Percentiles rank a stretch among this genome's conserved stretches.
Evolutionary conservation across 1,139 yeast genomes (phyloP).

Genomic region (Suhomyces guaymorum): DNA sequence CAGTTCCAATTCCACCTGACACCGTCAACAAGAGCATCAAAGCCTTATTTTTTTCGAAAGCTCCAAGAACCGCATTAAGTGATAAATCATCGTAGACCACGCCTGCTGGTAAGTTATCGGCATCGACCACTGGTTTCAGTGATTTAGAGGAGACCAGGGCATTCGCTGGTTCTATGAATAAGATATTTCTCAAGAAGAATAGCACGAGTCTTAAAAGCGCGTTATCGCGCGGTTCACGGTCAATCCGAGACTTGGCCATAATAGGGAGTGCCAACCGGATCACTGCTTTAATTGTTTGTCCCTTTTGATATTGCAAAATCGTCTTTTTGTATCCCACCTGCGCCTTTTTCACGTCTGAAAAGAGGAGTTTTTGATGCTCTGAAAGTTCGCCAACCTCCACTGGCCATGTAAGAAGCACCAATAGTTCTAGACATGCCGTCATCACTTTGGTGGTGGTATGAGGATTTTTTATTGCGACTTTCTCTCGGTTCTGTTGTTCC

Average conservation of each 20-base stretch:
- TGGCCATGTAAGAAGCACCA: conserved; percentile 90
- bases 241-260: conserved; percentile 51
- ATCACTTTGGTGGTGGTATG: conserved; percentile 60
- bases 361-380: conserved; percentile 56
- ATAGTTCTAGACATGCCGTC: conserved; percentile 69
- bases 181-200: conserved; percentile 71
- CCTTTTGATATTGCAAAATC: conserved; percentile 57
- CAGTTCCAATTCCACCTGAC: conserved; percentile 61
- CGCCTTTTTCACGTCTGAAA: conserved; percentile 60
- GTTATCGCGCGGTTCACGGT: conserved; percentile 71
- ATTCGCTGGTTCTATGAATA: conserved; percentile 72
- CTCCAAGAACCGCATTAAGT: conserved; percentile 54
- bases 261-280: conserved; percentile 71
- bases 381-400: conserved; percentile 51
- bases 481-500: conserved; percentile 46
- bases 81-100: conserved; percentile 68
- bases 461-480: conserved; percentile 29
- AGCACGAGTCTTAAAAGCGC: conserved; percentile 72
- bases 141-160: conserved; percentile 47
- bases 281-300: conserved; percentile 67
- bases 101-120: conserved; percentile 54
- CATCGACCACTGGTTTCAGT: conserved; percentile 24
- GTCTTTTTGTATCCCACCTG: conserved; percentile 74
- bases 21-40: conserved; percentile 69
- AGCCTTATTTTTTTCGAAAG: conserved; percentile 68